These are phyloP conservation scores for Dovyalis caffra DNA, from an alignment of 345 rosid species.

Conservation along the genomic window DNA sequence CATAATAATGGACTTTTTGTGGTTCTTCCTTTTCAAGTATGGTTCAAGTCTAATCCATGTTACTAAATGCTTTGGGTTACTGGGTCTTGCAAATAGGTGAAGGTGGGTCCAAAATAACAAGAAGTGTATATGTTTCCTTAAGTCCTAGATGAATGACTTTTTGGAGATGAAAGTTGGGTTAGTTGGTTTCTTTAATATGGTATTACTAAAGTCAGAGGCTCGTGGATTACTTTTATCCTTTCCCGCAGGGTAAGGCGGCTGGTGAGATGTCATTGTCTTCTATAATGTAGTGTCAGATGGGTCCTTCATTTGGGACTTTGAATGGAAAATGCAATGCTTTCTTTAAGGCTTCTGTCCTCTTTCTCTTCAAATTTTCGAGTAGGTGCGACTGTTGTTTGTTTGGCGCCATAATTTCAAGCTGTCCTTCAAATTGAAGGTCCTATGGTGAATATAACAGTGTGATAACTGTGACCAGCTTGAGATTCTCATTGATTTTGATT, in stretches of 20 bases:
- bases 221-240: background rate
- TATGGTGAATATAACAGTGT: conserved; percentile 2
- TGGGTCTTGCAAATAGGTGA: background rate
- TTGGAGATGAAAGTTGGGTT: conserved; percentile 7
- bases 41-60: background rate
- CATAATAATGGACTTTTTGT: background rate
- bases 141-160: conserved; percentile 25
- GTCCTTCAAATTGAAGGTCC: background rate
- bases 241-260: conserved; percentile 22
- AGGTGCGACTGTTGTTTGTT: background rate
- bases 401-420: conserved; percentile 33
- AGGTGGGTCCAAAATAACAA: conserved; percentile 30
- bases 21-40: background rate
- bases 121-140: conserved; percentile 25
- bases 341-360: conserved; percentile 12
- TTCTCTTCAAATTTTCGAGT: conserved; percentile 15
- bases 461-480: conserved; percentile 4
- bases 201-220: conserved; percentile 13
- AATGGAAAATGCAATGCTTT: background rate
- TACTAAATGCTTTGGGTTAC: no score
- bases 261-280: conserved; percentile 47
- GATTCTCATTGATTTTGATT: background rate
- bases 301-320: background rate
- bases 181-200: conserved; percentile 20
- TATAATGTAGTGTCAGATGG: conserved; percentile 21